Conservation (phyloP, 192 early-diverging fungal species). For the Geranomyces michiganensis region DNA sequence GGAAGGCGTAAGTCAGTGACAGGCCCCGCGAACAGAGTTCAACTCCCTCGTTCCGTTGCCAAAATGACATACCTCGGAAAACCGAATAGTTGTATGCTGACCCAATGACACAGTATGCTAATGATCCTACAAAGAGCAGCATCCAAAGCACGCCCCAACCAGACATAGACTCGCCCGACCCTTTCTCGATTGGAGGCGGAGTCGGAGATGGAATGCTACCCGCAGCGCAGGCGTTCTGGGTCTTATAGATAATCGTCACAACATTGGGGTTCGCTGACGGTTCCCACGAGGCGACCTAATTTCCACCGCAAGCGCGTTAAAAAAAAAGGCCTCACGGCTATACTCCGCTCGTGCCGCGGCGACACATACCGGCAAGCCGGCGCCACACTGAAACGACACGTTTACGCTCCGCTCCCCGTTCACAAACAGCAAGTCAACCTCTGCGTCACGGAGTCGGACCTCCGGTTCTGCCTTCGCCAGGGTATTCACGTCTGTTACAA, state of each 20-base stretch:
- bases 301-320: too few species aligned
- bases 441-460: background rate
- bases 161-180: conserved; percentile 1
- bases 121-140: conserved; percentile 7
- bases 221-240: background rate
- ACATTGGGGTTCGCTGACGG: background rate
- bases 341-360: too few species aligned
- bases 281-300: background rate
- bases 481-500: too few species aligned
- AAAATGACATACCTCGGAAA: conserved; percentile 13
- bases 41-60: too few species aligned
- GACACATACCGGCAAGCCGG: background rate
- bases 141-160: conserved; percentile 10
- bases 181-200: background rate
- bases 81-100: conserved; percentile 26
- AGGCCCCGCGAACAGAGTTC: too few species aligned
- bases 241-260: background rate
- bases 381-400: background rate
- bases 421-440: background rate
- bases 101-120: conserved; percentile 21
- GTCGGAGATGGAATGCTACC: background rate
- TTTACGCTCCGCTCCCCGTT: background rate
- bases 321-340: too few species aligned
- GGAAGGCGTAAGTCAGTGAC: too few species aligned
- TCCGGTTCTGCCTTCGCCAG: background rate